These are phyloP conservation scores for Wickerhamiella cacticola DNA, from an alignment of 805 yeast genomes.

Conservation along the genomic window DNA sequence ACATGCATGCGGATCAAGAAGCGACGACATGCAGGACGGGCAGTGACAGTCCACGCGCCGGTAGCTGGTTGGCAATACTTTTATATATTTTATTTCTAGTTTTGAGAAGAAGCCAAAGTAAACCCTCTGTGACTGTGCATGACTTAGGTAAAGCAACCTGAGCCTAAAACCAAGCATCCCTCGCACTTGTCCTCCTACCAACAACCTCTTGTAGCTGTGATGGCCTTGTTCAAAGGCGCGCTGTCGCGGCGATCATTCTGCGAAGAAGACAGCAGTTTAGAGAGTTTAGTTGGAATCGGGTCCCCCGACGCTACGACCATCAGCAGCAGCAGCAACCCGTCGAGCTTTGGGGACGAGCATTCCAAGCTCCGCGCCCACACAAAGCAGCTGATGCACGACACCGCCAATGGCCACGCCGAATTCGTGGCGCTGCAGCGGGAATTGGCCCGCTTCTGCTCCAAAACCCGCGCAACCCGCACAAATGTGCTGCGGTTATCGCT, in stretches of 20 bases:
- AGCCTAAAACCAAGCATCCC: not conserved
- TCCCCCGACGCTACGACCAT: slow-evolving; percentile 17
- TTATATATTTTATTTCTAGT: no score
- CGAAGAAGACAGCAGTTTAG: slow-evolving; percentile 10
- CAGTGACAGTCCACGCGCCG: no score
- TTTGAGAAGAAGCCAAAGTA: no score
- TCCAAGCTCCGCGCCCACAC: not conserved
- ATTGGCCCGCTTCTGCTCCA: slow-evolving; percentile 15
- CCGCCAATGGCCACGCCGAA: slow-evolving; percentile 13
- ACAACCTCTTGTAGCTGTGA: not conserved
- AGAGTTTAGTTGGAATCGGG: slow-evolving; percentile 4
- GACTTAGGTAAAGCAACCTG: slow-evolving; percentile 2
- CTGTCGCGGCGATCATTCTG: slow-evolving; percentile 7
- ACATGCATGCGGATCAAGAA: not conserved
- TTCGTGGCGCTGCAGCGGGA: slow-evolving; percentile 16
- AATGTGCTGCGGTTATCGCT: slow-evolving; percentile 34
- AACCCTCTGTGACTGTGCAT: not conserved
- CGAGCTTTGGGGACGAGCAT: slow-evolving; percentile 2
- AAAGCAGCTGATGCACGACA: not conserved
- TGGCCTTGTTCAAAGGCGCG: slow-evolving; percentile 7
- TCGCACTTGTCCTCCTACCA: not conserved
- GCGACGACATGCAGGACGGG: not conserved
- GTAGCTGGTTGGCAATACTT: no score
- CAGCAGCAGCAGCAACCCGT: slow-evolving; percentile 10
- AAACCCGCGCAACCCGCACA: slow-evolving; percentile 20